These are phyloP conservation scores for Zea luxurians DNA, from an alignment of 176 grass and related monocot species.

Conservation along the genomic window DNA sequence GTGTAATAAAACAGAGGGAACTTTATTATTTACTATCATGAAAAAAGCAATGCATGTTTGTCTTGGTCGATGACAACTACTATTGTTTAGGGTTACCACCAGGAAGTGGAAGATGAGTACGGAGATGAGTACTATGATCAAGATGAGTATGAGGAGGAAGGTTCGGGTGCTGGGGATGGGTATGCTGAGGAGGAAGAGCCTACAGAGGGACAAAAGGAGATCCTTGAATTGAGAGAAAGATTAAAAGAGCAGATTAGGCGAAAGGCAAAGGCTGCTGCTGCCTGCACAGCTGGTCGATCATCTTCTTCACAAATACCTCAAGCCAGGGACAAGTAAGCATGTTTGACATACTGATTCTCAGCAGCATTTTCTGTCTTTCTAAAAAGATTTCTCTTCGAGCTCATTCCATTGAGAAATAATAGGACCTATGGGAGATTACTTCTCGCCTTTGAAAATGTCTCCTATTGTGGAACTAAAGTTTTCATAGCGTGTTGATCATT, in stretches of 20 bases:
- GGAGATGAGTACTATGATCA: slow-evolving; percentile 55
- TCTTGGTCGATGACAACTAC: background rate
- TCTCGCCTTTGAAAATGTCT: background rate
- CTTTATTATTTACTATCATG: too few relatives aligned
- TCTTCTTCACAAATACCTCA: slow-evolving; percentile 43
- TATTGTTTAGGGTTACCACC: slow-evolving; percentile 41
- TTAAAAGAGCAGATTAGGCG: slow-evolving; percentile 53
- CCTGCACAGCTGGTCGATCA: slow-evolving; percentile 20
- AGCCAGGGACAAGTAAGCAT: slow-evolving; percentile 48
- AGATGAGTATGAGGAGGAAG: slow-evolving; percentile 52
- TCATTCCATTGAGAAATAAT: background rate
- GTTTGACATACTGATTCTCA: slow-evolving; percentile 1
- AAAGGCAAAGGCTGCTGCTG: slow-evolving; percentile 34
- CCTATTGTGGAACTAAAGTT: background rate
- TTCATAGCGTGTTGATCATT: background rate
- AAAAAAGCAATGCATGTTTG: too few relatives aligned
- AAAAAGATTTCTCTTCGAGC: background rate
- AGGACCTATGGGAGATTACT: background rate
- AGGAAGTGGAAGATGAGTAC: slow-evolving; percentile 41
- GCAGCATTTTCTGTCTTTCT: background rate
- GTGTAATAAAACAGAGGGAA: too few relatives aligned
- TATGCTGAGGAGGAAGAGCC: slow-evolving; percentile 43
- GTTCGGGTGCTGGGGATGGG: slow-evolving; percentile 27
- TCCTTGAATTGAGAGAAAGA: slow-evolving; percentile 56
- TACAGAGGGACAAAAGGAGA: slow-evolving; percentile 51